Base-by-base conservation (phyloP, 2,329 filamentous ascomycete genomes). In the Calonectria naviculata region DNA sequence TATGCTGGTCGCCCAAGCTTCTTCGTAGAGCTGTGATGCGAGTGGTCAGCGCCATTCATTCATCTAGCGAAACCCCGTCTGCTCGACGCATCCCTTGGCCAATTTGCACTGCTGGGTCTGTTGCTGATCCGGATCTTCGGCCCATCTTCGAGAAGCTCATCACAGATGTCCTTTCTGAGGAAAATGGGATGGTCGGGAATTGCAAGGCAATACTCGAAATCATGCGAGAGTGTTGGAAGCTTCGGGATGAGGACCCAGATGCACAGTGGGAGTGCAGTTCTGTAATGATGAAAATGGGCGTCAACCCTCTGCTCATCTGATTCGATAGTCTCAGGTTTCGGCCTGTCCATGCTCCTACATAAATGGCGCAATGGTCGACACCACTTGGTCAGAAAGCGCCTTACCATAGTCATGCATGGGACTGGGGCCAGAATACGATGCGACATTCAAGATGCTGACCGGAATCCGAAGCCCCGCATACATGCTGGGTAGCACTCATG, bases 271-370 rank as follows among this genome's bases (percentile, higher is more conserved):
- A 65, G 13, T 65, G 62, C 15, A 54, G 62, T 15, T 38, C 42
- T 15, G 44, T 28, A 9, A 65, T 65, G 62, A 65, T 42, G 62
- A 65, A 24, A 12, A 54, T 65, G 62, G 62, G 62, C 8, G 21
- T 42, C 46, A 52, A 28, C 17, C 34, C 44, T 38, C 26, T 65
- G 17, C 62, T 65, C 17, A 65, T 65, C 7, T 65, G 66, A 74
- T 7, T 12, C 1, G 5, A 46, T 24, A 10, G 6, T 46, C 24
- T n/a, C 13, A 21, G 12, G 24, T 24, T 46, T 7, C 21, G 9
- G n/a, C n/a, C 13, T 9, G 12, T 24, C n/a, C 1, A 24, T 24
- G 6, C n/a, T 21, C 8, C 42, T 46, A 7, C n/a, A 7, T n/a
- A n/a, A 24, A n/a, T 13, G 12, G 42, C 13, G 10, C 3, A 46